A percentile compares a stretch with the other conserved stretches of the same genome.
Conservation (phyloP, 116 monocot genomes). For the Dioscorea cayenensis region DNA sequence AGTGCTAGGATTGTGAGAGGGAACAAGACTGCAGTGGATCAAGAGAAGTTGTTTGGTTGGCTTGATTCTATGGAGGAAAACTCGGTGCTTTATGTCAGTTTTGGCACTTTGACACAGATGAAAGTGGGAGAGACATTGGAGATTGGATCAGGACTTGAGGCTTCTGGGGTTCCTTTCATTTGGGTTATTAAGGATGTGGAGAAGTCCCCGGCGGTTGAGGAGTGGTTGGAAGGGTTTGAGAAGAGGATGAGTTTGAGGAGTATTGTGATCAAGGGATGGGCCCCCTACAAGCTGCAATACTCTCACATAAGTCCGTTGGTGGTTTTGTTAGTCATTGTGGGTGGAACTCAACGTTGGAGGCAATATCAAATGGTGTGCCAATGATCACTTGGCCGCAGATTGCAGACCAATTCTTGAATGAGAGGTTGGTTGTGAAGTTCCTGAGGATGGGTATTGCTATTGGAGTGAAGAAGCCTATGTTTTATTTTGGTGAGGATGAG, state of each 20-base stretch:
- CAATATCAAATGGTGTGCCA: neutral
- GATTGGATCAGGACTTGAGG: slow-evolving; percentile 29
- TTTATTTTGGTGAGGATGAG: neutral
- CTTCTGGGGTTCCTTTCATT: slow-evolving; percentile 17
- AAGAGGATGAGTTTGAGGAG: slow-evolving; percentile 4
- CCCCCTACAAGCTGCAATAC: neutral
- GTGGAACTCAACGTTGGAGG: slow-evolving; percentile 36
- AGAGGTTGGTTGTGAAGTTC: neutral
- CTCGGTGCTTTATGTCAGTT: slow-evolving; percentile 28
- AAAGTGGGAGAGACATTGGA: slow-evolving; percentile 10
- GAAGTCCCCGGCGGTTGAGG: neutral
- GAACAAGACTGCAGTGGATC: slow-evolving; percentile 15
- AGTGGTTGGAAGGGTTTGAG: slow-evolving; percentile 5
- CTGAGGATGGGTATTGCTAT: neutral
- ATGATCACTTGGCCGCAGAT: neutral
- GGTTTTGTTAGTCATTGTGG: slow-evolving; percentile 34
- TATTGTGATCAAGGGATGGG: slow-evolving; percentile 7
- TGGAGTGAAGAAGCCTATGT: neutral
- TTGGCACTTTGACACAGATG: slow-evolving; percentile 17
- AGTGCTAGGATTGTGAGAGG: slow-evolving; percentile 10
- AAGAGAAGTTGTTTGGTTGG: slow-evolving; percentile 10
- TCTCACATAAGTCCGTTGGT: neutral
- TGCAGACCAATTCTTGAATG: slow-evolving; percentile 3
- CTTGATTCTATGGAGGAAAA: slow-evolving; percentile 13
- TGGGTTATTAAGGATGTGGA: slow-evolving; percentile 29